A percentile compares a stretch with the other conserved stretches of the same genome.
Evolutionary conservation across 2,329 filamentous ascomycete species (phyloP).

Genomic region (Gremmenia infestans): DNA sequence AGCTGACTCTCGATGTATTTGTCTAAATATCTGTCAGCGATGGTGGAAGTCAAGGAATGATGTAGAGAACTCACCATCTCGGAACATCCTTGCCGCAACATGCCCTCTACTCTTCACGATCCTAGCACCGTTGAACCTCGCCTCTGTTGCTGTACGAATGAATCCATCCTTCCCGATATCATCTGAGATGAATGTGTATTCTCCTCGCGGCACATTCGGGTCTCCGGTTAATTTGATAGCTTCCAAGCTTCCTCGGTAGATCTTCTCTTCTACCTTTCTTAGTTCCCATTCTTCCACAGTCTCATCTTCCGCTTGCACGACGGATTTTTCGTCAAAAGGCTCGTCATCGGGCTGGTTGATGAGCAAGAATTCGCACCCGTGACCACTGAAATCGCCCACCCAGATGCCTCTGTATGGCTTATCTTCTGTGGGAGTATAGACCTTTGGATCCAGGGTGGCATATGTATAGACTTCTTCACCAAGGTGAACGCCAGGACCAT

Average conservation of each 20-base stretch:
- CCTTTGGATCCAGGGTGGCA: slow-evolving; percentile 62
- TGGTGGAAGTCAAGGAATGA: background rate
- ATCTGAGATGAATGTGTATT: slow-evolving; percentile 74
- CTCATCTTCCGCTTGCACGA: slow-evolving; percentile 39
- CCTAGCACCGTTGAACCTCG: slow-evolving; percentile 66
- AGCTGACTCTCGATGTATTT: slow-evolving; percentile 71
- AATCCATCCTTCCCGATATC: slow-evolving; percentile 68
- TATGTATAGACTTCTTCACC: slow-evolving; percentile 58
- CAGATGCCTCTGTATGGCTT: slow-evolving; percentile 89
- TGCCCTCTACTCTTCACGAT: slow-evolving; percentile 73
- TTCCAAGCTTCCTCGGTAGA: slow-evolving; percentile 65
- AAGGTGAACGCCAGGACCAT: slow-evolving; percentile 41
- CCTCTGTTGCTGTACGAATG: slow-evolving; percentile 58
- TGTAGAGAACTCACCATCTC: slow-evolving; percentile 54
- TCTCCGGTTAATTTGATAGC: slow-evolving; percentile 92
- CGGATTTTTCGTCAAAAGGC: slow-evolving; percentile 34
- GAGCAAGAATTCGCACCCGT: slow-evolving; percentile 84
- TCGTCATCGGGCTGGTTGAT: slow-evolving; percentile 66
- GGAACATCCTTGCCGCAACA: slow-evolving; percentile 68
- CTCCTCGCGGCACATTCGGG: slow-evolving; percentile 80
- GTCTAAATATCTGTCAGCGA: slow-evolving; percentile 45
- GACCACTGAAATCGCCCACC: slow-evolving; percentile 74
- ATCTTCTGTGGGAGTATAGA: slow-evolving; percentile 75
- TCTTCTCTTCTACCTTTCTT: slow-evolving; percentile 41
- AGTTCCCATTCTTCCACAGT: slow-evolving; percentile 41